phyloP scores from a whole-genome alignment of 176 grass and related monocot genomes.

The Pontederia crassipes region DNA sequence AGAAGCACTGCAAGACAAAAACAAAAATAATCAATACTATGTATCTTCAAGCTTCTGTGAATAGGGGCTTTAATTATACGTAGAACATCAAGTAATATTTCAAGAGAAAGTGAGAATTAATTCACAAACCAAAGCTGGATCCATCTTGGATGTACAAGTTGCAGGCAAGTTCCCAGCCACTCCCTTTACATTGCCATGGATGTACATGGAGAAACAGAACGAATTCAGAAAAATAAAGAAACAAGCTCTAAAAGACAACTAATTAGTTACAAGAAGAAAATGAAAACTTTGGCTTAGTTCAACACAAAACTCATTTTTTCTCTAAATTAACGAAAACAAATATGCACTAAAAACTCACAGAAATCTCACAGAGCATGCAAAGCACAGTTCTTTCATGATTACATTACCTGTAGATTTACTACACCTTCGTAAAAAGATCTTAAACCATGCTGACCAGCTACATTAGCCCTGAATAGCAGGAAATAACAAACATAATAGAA shows the following conservation, averaged over 20 bases:
- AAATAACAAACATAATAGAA: neutral
- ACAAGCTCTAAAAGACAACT: too few species aligned
- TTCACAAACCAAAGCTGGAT: slow-evolving; percentile 54
- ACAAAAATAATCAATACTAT: neutral
- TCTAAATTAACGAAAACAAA: too few species aligned
- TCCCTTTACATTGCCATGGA: slow-evolving; percentile 24
- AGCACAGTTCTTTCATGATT: neutral
- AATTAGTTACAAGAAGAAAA: too few species aligned
- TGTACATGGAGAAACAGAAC: too few species aligned
- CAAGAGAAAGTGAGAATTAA: neutral
- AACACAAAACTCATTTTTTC: too few species aligned
- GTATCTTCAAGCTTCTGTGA: neutral
- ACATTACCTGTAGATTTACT: slow-evolving; percentile 67
- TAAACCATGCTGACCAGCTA: slow-evolving; percentile 56
- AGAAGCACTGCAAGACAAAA: slow-evolving; percentile 47
- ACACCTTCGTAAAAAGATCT: slow-evolving; percentile 70
- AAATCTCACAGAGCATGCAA: neutral
- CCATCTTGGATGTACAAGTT: slow-evolving; percentile 70
- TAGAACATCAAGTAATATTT: too few species aligned
- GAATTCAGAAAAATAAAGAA: too few species aligned
- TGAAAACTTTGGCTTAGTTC: too few species aligned
- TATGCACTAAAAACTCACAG: neutral
- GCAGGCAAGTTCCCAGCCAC: slow-evolving; percentile 63
- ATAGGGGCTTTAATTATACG: too few species aligned
- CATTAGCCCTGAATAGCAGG: slow-evolving; percentile 42